Conservation (phyloP, 305 asterid genomes). For the Solanum aculeatissimum region DNA sequence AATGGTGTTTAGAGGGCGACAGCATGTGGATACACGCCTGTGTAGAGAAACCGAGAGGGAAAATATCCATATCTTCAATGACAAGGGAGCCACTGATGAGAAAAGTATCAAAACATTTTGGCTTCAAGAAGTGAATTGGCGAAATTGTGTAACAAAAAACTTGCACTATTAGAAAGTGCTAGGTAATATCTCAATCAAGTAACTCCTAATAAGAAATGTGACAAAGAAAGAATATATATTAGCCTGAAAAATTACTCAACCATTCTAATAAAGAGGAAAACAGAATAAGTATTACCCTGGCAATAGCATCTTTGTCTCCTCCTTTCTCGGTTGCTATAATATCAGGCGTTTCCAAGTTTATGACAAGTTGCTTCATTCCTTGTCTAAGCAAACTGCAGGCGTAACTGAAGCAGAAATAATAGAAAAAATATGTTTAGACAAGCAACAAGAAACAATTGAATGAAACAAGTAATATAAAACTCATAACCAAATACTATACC, state of each 20-base stretch:
- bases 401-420: slow-evolving; percentile 27
- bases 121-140: not conserved
- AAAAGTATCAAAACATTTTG: not conserved
- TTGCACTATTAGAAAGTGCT: not conserved
- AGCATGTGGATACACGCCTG: not conserved
- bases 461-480: not conserved
- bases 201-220: not conserved
- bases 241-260: not conserved
- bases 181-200: not conserved
- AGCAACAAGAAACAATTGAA: not conserved
- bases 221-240: not conserved
- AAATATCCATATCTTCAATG: not conserved
- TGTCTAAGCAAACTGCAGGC: slow-evolving; percentile 78
- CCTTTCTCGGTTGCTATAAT: slow-evolving; percentile 48
- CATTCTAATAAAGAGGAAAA: not conserved
- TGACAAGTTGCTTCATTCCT: slow-evolving; percentile 63
- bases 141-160: not conserved
- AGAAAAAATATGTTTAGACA: not conserved
- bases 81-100: not conserved
- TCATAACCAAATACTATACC: slow-evolving; percentile 30
- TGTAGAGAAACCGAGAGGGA: not conserved
- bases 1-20: not conserved
- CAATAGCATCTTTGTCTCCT: slow-evolving; percentile 42
- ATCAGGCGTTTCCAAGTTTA: slow-evolving; percentile 49
- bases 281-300: slow-evolving; percentile 24